phyloP scores from a whole-genome alignment of 2,329 filamentous ascomycete species.

The Diaporthe sp. region DNA sequence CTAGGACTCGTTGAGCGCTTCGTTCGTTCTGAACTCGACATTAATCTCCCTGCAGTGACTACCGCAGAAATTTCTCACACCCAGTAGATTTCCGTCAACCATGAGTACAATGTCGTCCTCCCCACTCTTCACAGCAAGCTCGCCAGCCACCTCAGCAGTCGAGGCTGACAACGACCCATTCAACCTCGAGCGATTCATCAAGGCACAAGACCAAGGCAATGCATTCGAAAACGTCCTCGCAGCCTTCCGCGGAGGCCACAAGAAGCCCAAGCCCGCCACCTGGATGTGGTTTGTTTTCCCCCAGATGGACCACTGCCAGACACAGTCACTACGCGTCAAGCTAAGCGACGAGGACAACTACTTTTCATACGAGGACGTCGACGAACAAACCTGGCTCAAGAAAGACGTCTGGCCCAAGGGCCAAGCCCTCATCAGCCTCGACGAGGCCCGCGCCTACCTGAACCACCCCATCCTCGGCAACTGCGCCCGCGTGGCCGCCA shows the following conservation, averaged over 20 bases:
- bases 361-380: background rate
- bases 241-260: slow-evolving; percentile 11
- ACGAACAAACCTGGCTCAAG: background rate
- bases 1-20: background rate
- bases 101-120: background rate
- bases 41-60: accelerated
- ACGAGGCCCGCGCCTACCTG: slow-evolving; percentile 37
- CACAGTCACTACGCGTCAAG: background rate
- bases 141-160: background rate
- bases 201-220: slow-evolving; percentile 18
- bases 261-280: slow-evolving; percentile 29
- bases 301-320: slow-evolving; percentile 37
- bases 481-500: slow-evolving; percentile 8
- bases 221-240: slow-evolving; percentile 11
- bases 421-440: slow-evolving; percentile 22
- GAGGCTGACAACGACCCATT: background rate
- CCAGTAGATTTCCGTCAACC: background rate
- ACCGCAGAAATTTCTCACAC: background rate
- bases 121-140: background rate
- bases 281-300: slow-evolving; percentile 39
- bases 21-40: no score
- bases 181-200: slow-evolving; percentile 34
- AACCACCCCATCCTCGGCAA: slow-evolving; percentile 34
- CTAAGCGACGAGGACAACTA: background rate
- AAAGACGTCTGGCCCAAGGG: background rate